These are phyloP conservation scores for Phalaenopsis equestris DNA, from an alignment of 106 monocot species.

Conservation along the genomic window DNA sequence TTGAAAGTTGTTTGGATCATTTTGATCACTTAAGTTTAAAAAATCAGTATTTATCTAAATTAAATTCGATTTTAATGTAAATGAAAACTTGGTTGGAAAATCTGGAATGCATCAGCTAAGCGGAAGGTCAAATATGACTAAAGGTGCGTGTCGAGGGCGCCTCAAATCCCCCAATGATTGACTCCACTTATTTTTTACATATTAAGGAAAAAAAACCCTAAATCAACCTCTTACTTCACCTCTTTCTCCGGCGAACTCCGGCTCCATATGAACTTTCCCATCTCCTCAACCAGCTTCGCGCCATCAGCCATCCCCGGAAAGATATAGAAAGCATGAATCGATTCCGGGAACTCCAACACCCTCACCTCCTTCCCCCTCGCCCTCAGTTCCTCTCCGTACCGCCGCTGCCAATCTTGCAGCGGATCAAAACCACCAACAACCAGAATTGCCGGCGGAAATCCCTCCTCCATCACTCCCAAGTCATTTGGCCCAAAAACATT, in stretches of 20 bases:
- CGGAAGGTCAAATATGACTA: no score
- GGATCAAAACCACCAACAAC: conserved; percentile 43
- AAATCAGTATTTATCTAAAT: no score
- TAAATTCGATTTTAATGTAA: no score
- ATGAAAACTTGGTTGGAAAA: no score
- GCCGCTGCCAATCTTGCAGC: conserved; percentile 44
- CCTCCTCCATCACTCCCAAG: conserved; percentile 4
- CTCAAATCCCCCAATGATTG: no score
- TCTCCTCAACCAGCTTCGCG: conserved; percentile 17
- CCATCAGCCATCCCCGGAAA: conserved; percentile 27
- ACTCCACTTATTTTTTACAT: no score
- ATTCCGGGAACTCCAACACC: conserved; percentile 33
- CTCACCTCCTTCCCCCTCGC: conserved; percentile 21
- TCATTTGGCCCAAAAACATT: conserved; percentile 16
- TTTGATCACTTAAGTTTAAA: no score
- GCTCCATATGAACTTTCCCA: conserved; percentile 23
- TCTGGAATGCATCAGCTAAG: no score
- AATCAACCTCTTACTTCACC: not conserved
- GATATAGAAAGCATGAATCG: conserved; percentile 41
- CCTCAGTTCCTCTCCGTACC: conserved; percentile 26
- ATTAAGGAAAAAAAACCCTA: no score
- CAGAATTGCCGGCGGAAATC: conserved; percentile 23
- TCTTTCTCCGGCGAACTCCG: not conserved
- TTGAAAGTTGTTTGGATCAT: no score
- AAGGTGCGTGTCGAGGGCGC: no score